Evolutionary conservation across 768 basidiomycete genomes (phyloP), one percentile per base, ranked within the genome.

Genomic region (Auricularia heimuer): DNA sequence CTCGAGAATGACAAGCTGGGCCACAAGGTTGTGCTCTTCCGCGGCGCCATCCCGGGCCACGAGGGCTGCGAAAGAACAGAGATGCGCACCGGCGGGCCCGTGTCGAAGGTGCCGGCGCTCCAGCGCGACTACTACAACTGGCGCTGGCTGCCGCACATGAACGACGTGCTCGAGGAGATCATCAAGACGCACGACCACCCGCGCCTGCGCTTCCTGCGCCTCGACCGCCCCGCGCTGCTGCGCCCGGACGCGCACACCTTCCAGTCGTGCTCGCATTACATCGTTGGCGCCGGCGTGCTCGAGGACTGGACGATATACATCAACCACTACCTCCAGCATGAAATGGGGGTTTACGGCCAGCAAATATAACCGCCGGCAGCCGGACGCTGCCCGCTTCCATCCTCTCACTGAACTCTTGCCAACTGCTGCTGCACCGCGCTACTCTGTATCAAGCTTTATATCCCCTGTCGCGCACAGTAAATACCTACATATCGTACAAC

Each of bases 11-110:
- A 60, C 56, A 54, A 60, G 66, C 65, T 33, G 56, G 4, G 29
- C 6, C 47, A 76, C 65, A 80, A 82, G 69, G 84, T 83, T 7
- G 72, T 89, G 4, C 81, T 60, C 24, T 60, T 85, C 11, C 72
- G 87, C 35, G 80, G 85, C 8, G 88, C 88, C 67, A 70, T 85
- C 3, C 83, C 84, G 1, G 87, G 87, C 2, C 85, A 88, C 68
- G 86, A 88, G 66, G 78, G 84, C 64, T 88, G 87, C 67, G 86
- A 84, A 67, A 68, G 78, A 21, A 68, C 71, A 62, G 65, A 76
- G 66, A 82, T 85, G 21, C 82, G 80, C 56, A 29, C 8, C 24
- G 71, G 65, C 37, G 75, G 65, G 3, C 69, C 67, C 8, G 12
- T 64, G 29, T 63, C 51, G 14, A 33, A 76, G 65, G 77, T 83